Evolutionary conservation across 441 rosid species (phyloP).

Genomic region (Arabidopsis lyrata): DNA sequence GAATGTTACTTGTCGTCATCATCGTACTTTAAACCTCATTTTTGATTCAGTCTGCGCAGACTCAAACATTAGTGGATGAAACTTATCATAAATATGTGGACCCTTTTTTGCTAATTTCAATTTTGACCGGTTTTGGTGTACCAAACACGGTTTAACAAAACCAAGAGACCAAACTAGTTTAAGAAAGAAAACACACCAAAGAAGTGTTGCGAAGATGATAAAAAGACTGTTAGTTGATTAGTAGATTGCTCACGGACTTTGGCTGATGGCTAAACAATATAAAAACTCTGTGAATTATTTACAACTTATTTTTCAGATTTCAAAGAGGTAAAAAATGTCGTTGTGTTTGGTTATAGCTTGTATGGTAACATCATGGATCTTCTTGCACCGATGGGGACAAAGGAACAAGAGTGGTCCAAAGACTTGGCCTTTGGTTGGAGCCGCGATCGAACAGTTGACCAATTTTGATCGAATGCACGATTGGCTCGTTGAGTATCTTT

Average conservation of each 20-base stretch:
- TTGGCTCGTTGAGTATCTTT: constrained; percentile 81
- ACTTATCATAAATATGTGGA: constrained; percentile 9
- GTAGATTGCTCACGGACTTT: constrained; percentile 48
- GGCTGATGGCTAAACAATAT: constrained; percentile 30
- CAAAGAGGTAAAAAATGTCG: constrained; percentile 47
- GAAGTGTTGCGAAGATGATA: constrained; percentile 44
- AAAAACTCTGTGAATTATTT: constrained; percentile 19
- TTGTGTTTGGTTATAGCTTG: constrained; percentile 49
- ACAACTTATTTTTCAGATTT: constrained; percentile 11
- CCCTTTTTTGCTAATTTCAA: neutral
- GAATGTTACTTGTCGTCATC: constrained; percentile 43
- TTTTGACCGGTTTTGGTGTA: constrained; percentile 24
- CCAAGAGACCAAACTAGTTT: constrained; percentile 4
- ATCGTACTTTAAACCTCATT: constrained; percentile 39
- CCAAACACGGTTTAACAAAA: constrained; percentile 35
- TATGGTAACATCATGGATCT: constrained; percentile 65
- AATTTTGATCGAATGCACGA: constrained; percentile 92
- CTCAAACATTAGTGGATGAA: constrained; percentile 7
- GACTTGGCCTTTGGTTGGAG: constrained; percentile 94
- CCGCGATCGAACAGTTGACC: constrained; percentile 80
- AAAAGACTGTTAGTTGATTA: constrained; percentile 51
- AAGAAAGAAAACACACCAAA: constrained; percentile 43
- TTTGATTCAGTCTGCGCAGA: constrained; percentile 42
- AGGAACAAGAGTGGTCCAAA: constrained; percentile 78
- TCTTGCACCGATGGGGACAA: constrained; percentile 76